Evolutionary conservation across 805 yeast species (phyloP), one percentile per base, ranked within the genome.

Genomic region (Starmerella davenportii): DNA sequence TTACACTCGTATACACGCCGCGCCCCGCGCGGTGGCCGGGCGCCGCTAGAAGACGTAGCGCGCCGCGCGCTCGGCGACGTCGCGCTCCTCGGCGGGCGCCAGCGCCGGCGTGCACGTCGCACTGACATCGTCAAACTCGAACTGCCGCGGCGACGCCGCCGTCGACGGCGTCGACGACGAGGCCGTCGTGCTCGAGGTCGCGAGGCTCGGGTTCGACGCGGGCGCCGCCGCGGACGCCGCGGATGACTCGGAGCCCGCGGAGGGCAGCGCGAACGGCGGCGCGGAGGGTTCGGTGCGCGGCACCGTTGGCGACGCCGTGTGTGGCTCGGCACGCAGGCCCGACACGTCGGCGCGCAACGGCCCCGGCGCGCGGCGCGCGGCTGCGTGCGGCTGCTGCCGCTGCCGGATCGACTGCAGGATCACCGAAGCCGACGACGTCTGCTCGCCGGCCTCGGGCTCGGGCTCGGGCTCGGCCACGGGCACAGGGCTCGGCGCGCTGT

Each of bases 401-500:
- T 37, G 37, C 36, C 7, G 31, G 9, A 8, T 8, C 31, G 8
- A 15, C 15, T 7, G 15, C 31, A 14, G 31, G 31, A 9, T 13
- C 15, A 29, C 15, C 9, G n/a, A 15, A 15, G 8, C n/a, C 17
- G 15, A 29, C 7, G 5, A 15, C n/a, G 31, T 5, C n/a, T 15
- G n/a, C 39, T 30, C 23, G 41, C 27, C 28, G 30, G 29, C 41
- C 41, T 38, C 30, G 44, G 44, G 30, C 41, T 41, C 4, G 27
- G 30, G 33, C 25, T 17, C 16, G n/a, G 14, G 14, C 21, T 27
- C 9, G 25, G 21, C 34, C 8, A 20, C 24, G 30, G 7, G 28
- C 31, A 35, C 33, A 30, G 21, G 35, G 14, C 23, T 38, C n/a
- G n/a, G n/a, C n/a, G n/a, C n/a, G n/a, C n/a, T n/a, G n/a, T n/a